These are phyloP conservation scores for Cladosporium sp. DNA, from an alignment of 2,329 filamentous ascomycete species.

Conservation along the genomic window DNA sequence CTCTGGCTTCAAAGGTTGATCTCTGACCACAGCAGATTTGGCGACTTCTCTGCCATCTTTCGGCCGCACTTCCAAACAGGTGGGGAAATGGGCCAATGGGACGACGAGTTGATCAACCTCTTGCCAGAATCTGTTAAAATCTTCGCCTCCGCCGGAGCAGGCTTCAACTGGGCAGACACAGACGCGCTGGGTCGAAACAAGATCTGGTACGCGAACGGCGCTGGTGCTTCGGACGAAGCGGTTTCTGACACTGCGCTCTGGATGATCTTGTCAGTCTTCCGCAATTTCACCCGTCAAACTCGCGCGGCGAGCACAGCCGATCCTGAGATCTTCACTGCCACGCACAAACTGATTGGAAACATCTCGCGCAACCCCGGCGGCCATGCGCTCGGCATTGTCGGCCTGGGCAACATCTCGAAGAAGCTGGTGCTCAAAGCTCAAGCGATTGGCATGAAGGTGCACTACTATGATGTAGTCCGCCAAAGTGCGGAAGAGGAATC, in stretches of 20 bases:
- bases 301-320: conserved; percentile 48
- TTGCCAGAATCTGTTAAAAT: conserved; percentile 51
- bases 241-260: conserved; percentile 70
- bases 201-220: conserved; percentile 68
- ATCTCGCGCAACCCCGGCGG: conserved; percentile 38
- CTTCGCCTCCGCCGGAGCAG: conserved; percentile 57
- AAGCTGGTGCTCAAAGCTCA: conserved; percentile 54
- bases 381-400: conserved; percentile 61
- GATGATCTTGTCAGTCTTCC: conserved; percentile 65
- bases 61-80: conserved; percentile 61
- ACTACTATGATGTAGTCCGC: conserved; percentile 56
- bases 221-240: conserved; percentile 64
- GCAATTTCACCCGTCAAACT: conserved; percentile 61
- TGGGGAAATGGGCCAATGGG: conserved; percentile 61
- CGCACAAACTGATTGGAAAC: conserved; percentile 56
- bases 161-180: conserved; percentile 60
- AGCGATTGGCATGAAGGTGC: conserved; percentile 63
- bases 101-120: conserved; percentile 52
- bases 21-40: no score
- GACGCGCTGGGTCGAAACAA: conserved; percentile 57
- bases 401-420: conserved; percentile 52
- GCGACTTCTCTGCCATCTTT: conserved; percentile 44
- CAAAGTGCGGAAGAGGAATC: conserved; percentile 43
- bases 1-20: no score
- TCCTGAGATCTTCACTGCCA: conserved; percentile 48